Percentiles rank a stretch among this genome's conserved stretches.
These are phyloP conservation scores for Symmetrospora coprosmae DNA, from an alignment of 768 basidiomycete species.

Conservation along the genomic window DNA sequence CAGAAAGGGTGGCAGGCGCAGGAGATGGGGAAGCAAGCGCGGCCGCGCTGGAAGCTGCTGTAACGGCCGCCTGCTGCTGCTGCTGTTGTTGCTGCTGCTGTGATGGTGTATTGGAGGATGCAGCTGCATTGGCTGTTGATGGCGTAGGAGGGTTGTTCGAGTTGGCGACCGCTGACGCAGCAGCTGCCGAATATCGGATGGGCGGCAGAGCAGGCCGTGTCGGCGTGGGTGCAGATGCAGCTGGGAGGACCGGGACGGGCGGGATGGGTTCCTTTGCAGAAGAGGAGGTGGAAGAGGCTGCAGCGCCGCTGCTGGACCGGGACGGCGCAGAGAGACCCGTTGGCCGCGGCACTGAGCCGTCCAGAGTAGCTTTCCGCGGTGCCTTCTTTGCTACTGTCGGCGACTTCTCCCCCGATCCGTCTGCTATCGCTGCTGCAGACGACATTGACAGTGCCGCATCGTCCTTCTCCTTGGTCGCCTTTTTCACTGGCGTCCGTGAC, in stretches of 20 bases:
- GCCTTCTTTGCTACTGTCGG: conserved; percentile 1
- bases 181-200: conserved; percentile 81
- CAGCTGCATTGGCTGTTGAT: conserved; percentile 25
- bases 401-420: not conserved
- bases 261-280: too few relatives aligned
- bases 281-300: conserved; percentile 9
- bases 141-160: conserved; percentile 33
- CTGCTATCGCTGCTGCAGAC: not conserved
- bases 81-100: conserved; percentile 41
- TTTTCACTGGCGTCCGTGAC: conserved; percentile 30
- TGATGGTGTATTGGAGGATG: conserved; percentile 35
- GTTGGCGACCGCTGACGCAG: conserved; percentile 54
- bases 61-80: conserved; percentile 22
- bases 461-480: conserved; percentile 48
- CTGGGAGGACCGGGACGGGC: too few relatives aligned
- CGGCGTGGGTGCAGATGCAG: conserved; percentile 41
- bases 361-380: conserved; percentile 34
- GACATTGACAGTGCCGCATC: conserved; percentile 22
- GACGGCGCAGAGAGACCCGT: not conserved
- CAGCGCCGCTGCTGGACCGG: not conserved
- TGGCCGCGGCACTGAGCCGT: conserved; percentile 19
- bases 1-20: too few relatives aligned
- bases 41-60: too few relatives aligned
- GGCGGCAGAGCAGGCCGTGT: conserved; percentile 51
- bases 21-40: too few relatives aligned